Evolutionary conservation across 2,329 filamentous ascomycete species (phyloP).

Genomic region (Cytospora paraplurivora): DNA sequence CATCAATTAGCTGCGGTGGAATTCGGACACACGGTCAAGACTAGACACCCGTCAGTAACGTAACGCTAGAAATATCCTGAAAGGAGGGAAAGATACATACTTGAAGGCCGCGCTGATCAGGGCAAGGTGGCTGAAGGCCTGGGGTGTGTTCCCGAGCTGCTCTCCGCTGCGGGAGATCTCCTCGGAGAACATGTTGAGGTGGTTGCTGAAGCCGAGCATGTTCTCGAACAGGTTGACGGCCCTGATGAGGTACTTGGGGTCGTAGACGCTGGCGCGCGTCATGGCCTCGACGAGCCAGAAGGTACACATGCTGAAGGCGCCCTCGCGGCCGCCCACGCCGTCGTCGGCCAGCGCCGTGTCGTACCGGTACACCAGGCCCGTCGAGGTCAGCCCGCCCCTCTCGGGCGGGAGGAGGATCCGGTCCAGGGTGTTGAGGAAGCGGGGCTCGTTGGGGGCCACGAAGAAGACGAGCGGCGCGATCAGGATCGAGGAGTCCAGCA

Average conservation of each 20-base stretch:
- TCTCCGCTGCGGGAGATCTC: conserved; percentile 75
- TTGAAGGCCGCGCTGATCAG: conserved; percentile 79
- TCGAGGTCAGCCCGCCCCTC: conserved; percentile 73
- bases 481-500: conserved; percentile 73
- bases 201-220: conserved; percentile 73
- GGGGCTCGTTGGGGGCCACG: conserved; percentile 74
- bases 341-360: conserved; percentile 70
- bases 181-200: conserved; percentile 77
- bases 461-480: conserved; percentile 81
- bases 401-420: conserved; percentile 71
- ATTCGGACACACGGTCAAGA: conserved; percentile 6
- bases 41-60: not conserved
- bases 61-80: not conserved
- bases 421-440: conserved; percentile 73
- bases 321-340: conserved; percentile 73
- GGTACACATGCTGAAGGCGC: conserved; percentile 73
- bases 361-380: conserved; percentile 75
- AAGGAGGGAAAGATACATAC: not conserved
- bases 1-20: not conserved
- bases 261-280: conserved; percentile 67
- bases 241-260: conserved; percentile 62
- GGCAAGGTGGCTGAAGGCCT: conserved; percentile 76
- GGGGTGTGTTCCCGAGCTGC: conserved; percentile 77
- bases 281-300: conserved; percentile 83
- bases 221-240: conserved; percentile 73